phyloP scores from a whole-genome alignment of 441 rosid species.

The Euphorbia celastroides region DNA sequence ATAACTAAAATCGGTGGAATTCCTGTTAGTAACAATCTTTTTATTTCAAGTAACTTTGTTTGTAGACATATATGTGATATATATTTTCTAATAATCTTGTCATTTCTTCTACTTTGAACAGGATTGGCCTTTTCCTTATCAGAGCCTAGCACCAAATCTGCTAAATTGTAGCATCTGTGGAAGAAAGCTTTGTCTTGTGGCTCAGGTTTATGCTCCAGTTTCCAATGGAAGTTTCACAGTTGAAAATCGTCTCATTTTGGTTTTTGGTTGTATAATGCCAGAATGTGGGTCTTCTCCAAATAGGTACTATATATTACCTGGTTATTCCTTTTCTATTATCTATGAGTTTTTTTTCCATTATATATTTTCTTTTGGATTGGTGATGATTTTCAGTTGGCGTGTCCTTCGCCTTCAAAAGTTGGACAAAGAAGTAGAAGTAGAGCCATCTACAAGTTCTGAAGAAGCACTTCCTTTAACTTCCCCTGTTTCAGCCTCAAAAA shows the following conservation, averaged over 20 bases:
- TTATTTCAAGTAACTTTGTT: neutral
- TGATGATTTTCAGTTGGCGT: constrained; percentile 55
- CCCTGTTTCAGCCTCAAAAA: constrained; percentile 34
- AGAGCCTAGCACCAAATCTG: constrained; percentile 26
- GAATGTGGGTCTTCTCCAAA: constrained; percentile 49
- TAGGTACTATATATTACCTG: constrained; percentile 34
- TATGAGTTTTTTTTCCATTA: neutral
- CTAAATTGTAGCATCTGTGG: constrained; percentile 55
- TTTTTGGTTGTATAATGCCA: constrained; percentile 55
- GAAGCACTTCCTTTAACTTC: constrained; percentile 16
- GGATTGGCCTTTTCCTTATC: constrained; percentile 73
- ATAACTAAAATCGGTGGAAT: constrained; percentile 80
- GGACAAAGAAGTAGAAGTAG: constrained; percentile 25
- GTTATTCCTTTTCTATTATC: neutral
- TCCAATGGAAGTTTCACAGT: constrained; percentile 31
- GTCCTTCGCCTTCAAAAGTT: constrained; percentile 66
- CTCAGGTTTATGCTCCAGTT: constrained; percentile 86
- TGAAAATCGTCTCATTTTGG: constrained; percentile 64
- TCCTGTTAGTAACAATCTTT: constrained; percentile 40
- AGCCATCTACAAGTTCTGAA: constrained; percentile 10
- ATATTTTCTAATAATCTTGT: neutral
- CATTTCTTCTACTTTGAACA: constrained; percentile 17
- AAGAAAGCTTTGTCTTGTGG: constrained; percentile 56
- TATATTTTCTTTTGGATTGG: neutral
- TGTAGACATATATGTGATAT: neutral